Conservation (phyloP, 768 basidiomycete species). For the Exidia glandulosa region DNA sequence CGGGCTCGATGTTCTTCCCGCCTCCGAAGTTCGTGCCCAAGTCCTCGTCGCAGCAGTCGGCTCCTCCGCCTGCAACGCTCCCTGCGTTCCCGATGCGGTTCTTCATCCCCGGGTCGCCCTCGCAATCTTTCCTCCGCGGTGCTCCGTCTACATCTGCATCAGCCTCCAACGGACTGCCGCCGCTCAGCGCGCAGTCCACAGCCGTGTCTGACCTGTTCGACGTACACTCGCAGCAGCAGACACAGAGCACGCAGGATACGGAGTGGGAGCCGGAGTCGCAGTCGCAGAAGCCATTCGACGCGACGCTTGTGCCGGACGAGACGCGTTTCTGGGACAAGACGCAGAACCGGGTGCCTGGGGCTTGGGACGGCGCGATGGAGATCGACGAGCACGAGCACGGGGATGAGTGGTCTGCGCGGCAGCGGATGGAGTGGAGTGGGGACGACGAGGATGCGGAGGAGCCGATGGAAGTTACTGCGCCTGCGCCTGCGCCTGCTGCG, state of each 20-base stretch:
- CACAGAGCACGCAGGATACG: neutral
- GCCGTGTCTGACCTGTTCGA: neutral
- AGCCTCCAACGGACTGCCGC: neutral
- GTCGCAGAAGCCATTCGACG: neutral
- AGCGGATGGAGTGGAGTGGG: slow-evolving; percentile 5
- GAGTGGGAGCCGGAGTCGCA: neutral
- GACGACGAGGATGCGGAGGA: slow-evolving; percentile 4
- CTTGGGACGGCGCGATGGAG: slow-evolving; percentile 1
- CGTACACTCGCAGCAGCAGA: neutral
- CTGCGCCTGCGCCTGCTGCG: neutral
- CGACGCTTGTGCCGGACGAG: neutral
- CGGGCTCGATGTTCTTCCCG: neutral
- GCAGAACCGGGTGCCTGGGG: neutral
- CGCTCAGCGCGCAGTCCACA: neutral
- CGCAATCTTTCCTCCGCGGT: neutral
- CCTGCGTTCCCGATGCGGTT: neutral
- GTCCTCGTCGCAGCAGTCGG: neutral
- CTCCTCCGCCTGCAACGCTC: neutral
- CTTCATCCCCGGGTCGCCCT: neutral
- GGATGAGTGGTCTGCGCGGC: neutral
- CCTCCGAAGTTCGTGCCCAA: neutral
- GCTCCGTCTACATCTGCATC: too few species aligned
- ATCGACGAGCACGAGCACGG: slow-evolving; percentile 7
- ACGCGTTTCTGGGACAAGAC: neutral
- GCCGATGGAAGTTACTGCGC: neutral